Conservation (phyloP, 2,329 filamentous ascomycete species). For the Coniochaeta sp. region DNA sequence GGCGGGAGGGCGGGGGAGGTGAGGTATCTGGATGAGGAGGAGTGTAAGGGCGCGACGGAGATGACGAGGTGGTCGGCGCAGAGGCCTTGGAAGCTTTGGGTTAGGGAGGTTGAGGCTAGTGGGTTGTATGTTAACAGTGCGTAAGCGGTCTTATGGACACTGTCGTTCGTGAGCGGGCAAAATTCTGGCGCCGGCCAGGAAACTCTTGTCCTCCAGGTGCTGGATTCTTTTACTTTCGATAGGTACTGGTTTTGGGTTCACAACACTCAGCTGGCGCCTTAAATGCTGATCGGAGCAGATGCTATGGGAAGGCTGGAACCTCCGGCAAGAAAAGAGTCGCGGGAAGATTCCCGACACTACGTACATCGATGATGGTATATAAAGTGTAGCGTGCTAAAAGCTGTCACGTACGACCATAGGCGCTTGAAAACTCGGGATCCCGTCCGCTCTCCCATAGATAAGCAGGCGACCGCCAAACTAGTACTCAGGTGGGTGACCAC, state of each 20-base stretch:
- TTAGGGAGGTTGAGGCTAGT: constrained; percentile 16
- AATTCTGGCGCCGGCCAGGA: too few relatives aligned
- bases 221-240: too few relatives aligned
- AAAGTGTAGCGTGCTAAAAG: too few relatives aligned
- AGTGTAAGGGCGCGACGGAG: constrained; percentile 11
- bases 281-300: too few relatives aligned
- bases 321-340: too few relatives aligned
- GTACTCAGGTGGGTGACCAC: background rate
- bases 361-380: too few relatives aligned
- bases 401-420: background rate
- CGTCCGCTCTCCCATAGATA: background rate
- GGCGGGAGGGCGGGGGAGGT: background rate
- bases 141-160: background rate
- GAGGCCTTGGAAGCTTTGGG: constrained; percentile 19
- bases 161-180: too few relatives aligned
- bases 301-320: too few relatives aligned
- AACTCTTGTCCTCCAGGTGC: too few relatives aligned
- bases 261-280: too few relatives aligned
- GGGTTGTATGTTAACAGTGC: constrained; percentile 20
- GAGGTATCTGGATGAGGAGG: constrained; percentile 11
- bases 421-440: background rate
- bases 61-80: constrained; percentile 10
- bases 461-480: background rate
- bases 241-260: too few relatives aligned
- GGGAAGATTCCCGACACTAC: too few relatives aligned